Base-by-base conservation (phyloP, 768 basidiomycete genomes). In the Rhizopogon vulgaris region DNA sequence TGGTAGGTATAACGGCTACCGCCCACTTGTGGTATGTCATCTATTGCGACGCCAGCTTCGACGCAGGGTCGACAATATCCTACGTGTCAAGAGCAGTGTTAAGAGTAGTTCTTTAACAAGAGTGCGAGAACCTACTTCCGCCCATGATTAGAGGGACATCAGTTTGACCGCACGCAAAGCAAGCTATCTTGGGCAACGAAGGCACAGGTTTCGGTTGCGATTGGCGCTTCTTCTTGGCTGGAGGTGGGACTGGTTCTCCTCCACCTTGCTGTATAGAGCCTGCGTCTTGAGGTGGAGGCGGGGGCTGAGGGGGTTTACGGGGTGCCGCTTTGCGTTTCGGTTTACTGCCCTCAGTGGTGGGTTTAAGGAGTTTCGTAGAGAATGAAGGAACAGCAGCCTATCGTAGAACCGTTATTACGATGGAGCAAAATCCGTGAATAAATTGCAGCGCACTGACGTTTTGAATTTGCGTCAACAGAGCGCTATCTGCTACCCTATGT, bases 71-170 rank as follows among this genome's bases (percentile, higher is more conserved):
- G 78, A 67, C 86, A 89, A 61, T 76, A 87, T 53, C 83, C 86
- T 88, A 48, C 3, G 11, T 25, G 42, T 30, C 34, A 41, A 8
- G 17, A 38, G 55, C 32, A 49, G 42, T 27, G 7, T 41, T 39
- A 18, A 48, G 9, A 43, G 43, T 25, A 28, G 50, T 4, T 11
- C 22, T 24, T 43, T n/a, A 15, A 18, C 27, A 34, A 37, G 12
- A 24, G 10, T 6, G 8, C 17, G 34, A 41, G 10, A 36, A 76
- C 86, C 75, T 57, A 88, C 87, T 76, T 38, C 87, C 87, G 52
- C 85, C 85, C 63, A 83, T 73, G 48, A 88, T 79, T n/a, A 90
- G 72, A 6, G 87, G 87, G 12, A 89, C 87, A 60, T 86, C 84
- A 14, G 76, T 78, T 62, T 79, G 76, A 40, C 78, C 77, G 63